Conservation (phyloP, 1,139 yeast genomes). For the Suhomyces maxii region DNA sequence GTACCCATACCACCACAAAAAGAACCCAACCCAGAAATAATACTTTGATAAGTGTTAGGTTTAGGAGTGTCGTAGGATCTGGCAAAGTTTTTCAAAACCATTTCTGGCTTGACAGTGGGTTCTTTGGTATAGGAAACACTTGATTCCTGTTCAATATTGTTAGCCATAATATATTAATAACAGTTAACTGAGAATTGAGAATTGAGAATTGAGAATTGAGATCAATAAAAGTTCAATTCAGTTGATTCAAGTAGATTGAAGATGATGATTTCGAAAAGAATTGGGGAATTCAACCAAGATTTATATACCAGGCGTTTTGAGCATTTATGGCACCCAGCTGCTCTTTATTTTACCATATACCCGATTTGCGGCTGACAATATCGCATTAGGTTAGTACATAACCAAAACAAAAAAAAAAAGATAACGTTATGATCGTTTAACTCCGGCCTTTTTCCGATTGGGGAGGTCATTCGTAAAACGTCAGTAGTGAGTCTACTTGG, state of each 20-base stretch:
- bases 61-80: slow-evolving; percentile 37
- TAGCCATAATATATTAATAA: slow-evolving; percentile 1
- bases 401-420: no score
- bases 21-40: slow-evolving; percentile 48
- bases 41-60: slow-evolving; percentile 36
- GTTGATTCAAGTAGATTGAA: neutral
- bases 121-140: slow-evolving; percentile 6
- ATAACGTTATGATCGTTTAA: no score
- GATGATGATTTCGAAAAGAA: neutral
- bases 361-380: neutral
- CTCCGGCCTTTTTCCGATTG: no score
- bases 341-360: neutral
- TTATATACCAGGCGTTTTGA: neutral
- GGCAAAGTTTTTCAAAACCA: slow-evolving; percentile 32
- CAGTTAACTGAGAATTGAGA: neutral
- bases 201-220: neutral
- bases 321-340: neutral
- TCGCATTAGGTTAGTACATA: neutral
- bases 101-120: slow-evolving; percentile 17
- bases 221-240: neutral
- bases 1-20: slow-evolving; percentile 58
- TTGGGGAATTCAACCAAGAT: neutral
- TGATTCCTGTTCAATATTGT: neutral
- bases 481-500: no score
- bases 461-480: neutral